Conservation (phyloP, 352 stramenopile genomes). For the Hyaloperonospora brassicae region DNA sequence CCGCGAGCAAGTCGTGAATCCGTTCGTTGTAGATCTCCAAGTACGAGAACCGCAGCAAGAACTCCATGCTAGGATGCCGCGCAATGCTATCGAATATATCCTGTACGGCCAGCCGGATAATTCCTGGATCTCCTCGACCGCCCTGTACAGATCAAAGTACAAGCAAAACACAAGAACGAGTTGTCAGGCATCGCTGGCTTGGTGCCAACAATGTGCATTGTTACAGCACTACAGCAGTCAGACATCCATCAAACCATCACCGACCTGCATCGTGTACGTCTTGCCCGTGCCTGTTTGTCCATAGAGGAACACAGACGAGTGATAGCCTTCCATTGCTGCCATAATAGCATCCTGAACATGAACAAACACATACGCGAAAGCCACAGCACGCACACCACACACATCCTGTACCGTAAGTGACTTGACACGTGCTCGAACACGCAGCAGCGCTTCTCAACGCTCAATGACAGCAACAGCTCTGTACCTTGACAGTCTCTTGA, state of each 20-base stretch:
- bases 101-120: conserved; percentile 81
- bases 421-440: too few relatives aligned
- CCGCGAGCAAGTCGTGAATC: conserved; percentile 92
- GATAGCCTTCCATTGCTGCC: conserved; percentile 66
- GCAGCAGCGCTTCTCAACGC: too few relatives aligned
- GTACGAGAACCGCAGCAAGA: conserved; percentile 87
- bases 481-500: conserved; percentile 66
- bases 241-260: neutral
- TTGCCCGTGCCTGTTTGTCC: conserved; percentile 87
- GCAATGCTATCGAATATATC: conserved; percentile 85
- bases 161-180: neutral
- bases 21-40: conserved; percentile 98
- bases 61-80: conserved; percentile 45
- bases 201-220: too few relatives aligned
- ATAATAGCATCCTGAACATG: conserved; percentile 47
- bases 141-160: conserved; percentile 11
- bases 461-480: neutral
- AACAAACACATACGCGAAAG: neutral
- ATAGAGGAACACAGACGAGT: conserved; percentile 88
- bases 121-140: conserved; percentile 47
- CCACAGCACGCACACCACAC: too few relatives aligned
- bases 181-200: neutral
- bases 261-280: conserved; percentile 76
- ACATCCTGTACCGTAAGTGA: too few relatives aligned
- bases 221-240: too few relatives aligned